Evolutionary conservation across 176 grass and related monocot species (phyloP).

Genomic region (Avena sativa): DNA sequence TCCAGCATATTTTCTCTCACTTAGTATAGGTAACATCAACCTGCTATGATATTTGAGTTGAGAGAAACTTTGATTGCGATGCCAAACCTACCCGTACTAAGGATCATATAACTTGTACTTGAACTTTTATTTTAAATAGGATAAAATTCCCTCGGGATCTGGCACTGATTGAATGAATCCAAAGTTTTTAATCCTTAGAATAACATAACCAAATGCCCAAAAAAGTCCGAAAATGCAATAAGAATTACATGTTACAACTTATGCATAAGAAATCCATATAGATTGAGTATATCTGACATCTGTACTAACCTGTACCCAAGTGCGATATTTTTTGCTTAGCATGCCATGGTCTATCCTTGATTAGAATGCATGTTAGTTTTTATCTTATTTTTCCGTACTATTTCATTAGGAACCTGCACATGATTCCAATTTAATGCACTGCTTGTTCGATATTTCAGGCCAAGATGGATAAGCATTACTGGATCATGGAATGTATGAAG

Average conservation of each 20-base stretch:
- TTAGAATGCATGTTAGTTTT: constrained; percentile 9
- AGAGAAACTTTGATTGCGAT: constrained; percentile 5
- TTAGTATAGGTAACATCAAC: neutral
- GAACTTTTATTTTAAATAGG: neutral
- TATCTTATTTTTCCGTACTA: neutral
- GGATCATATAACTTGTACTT: neutral
- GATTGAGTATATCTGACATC: neutral
- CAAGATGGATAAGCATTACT: constrained; percentile 1
- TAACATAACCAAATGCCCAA: neutral
- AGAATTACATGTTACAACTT: neutral
- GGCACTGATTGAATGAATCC: too few relatives aligned
- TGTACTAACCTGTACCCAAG: neutral
- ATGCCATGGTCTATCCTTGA: neutral
- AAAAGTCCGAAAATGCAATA: neutral
- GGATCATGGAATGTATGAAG: neutral
- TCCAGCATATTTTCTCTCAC: neutral
- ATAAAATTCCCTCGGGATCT: too few relatives aligned
- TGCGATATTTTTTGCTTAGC: neutral
- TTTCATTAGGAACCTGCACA: neutral
- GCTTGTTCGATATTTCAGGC: neutral
- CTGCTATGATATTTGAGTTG: constrained; percentile 7
- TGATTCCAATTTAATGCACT: neutral
- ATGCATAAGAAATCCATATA: neutral
- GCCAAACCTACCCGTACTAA: constrained; percentile 7
- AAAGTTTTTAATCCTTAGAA: too few relatives aligned